Conservation (phyloP, 345 rosid genomes). For the Conringia planisiliqua region DNA sequence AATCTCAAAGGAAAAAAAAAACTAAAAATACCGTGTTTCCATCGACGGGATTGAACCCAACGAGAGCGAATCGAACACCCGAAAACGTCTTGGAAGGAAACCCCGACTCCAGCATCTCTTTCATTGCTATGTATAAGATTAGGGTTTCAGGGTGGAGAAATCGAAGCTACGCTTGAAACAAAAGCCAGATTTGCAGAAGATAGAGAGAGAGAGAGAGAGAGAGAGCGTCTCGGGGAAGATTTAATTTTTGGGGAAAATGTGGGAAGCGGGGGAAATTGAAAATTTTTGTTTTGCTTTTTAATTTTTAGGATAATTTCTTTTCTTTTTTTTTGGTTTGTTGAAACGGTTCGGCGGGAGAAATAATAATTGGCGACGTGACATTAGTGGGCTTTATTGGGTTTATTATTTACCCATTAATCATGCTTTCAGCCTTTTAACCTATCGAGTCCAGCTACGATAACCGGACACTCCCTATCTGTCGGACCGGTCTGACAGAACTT, state of each 20-base stretch:
- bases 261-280: conserved; percentile 15
- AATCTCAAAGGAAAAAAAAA: background rate
- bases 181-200: background rate
- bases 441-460: too few relatives aligned
- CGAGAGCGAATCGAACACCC: conserved; percentile 66
- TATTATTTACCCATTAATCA: background rate
- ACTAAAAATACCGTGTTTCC: conserved; percentile 35
- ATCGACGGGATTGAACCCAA: conserved; percentile 53
- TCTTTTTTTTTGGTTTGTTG: background rate
- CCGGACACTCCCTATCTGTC: too few relatives aligned
- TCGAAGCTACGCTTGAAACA: background rate
- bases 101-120: conserved; percentile 39
- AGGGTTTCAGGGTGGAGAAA: background rate
- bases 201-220: conserved; percentile 6
- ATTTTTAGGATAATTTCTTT: background rate
- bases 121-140: background rate
- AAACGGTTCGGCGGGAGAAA: conserved; percentile 16
- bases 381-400: background rate
- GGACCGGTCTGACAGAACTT: too few relatives aligned
- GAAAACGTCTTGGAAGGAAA: too few relatives aligned
- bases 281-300: background rate
- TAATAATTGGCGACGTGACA: background rate
- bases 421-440: background rate
- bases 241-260: background rate
- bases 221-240: conserved; percentile 20